Percentiles rank a stretch among this genome's conserved stretches.
Conservation (phyloP, 176 grass and related monocot species). For the Bolboschoenus planiculmis region DNA sequence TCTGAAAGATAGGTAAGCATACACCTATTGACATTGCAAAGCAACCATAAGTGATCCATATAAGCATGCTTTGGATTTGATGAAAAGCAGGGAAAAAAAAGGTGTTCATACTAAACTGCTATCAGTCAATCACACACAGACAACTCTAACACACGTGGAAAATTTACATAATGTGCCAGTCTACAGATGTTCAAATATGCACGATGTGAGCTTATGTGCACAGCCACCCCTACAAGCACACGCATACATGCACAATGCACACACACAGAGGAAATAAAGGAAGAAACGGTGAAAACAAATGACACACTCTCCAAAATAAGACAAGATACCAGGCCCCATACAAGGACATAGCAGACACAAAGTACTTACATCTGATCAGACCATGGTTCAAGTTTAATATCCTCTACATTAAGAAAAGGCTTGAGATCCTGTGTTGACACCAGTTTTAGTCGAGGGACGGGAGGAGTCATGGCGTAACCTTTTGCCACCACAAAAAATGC, state of each 20-base stretch:
- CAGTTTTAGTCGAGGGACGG: slow-evolving; percentile 71
- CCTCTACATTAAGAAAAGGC: slow-evolving; percentile 68
- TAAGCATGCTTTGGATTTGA: background rate
- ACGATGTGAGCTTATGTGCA: background rate
- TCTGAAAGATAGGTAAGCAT: slow-evolving; percentile 71
- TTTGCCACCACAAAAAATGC: slow-evolving; percentile 65
- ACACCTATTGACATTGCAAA: slow-evolving; percentile 42
- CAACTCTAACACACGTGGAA: background rate
- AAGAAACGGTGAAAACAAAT: background rate
- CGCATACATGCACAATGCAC: background rate
- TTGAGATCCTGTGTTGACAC: slow-evolving; percentile 75
- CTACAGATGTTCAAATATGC: background rate
- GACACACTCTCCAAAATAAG: background rate
- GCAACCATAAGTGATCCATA: background rate
- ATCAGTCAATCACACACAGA: background rate
- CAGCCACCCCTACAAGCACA: background rate
- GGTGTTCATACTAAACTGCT: background rate
- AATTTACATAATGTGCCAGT: background rate
- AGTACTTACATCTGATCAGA: slow-evolving; percentile 80
- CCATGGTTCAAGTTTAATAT: slow-evolving; percentile 79
- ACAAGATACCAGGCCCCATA: background rate
- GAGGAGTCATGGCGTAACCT: slow-evolving; percentile 56
- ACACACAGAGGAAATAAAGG: background rate
- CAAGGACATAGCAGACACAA: slow-evolving; percentile 10
- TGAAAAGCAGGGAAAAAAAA: background rate